Conservation (phyloP, 2,329 filamentous ascomycete genomes). For the Fusarium sp. region DNA sequence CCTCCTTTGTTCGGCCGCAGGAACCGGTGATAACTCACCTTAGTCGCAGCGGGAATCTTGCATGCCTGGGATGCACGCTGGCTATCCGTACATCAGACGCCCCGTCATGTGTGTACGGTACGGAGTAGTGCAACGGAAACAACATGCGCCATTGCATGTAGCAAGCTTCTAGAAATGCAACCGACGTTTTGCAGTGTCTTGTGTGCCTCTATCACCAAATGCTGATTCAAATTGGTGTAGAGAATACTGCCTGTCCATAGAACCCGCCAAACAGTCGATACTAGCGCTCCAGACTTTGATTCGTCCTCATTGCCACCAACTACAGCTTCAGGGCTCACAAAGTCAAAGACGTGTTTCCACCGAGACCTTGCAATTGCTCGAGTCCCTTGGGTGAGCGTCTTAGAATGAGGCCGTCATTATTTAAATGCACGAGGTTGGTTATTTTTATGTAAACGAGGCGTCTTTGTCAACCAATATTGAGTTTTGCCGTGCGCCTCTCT, state of each 20-base stretch:
- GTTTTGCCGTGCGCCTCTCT: not conserved
- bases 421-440: not conserved
- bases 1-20: slow-evolving; percentile 31
- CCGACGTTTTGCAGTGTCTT: slow-evolving; percentile 16
- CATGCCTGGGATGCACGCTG: slow-evolving; percentile 43
- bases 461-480: not conserved
- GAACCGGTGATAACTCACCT: slow-evolving; percentile 38
- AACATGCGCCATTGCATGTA: slow-evolving; percentile 28
- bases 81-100: slow-evolving; percentile 31
- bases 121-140: slow-evolving; percentile 33
- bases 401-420: not conserved
- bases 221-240: slow-evolving; percentile 14
- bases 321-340: not conserved
- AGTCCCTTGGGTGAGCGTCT: not conserved
- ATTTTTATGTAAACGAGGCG: not conserved
- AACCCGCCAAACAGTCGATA: not conserved
- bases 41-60: slow-evolving; percentile 50
- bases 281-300: not conserved
- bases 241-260: not conserved
- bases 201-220: slow-evolving; percentile 30
- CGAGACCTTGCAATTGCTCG: not conserved
- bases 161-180: slow-evolving; percentile 37
- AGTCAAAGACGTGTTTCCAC: not conserved
- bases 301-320: too few species aligned
- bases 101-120: slow-evolving; percentile 17